Evolutionary conservation across 2,329 filamentous ascomycete genomes (phyloP).

Genomic region (Aureobasidium sp.): DNA sequence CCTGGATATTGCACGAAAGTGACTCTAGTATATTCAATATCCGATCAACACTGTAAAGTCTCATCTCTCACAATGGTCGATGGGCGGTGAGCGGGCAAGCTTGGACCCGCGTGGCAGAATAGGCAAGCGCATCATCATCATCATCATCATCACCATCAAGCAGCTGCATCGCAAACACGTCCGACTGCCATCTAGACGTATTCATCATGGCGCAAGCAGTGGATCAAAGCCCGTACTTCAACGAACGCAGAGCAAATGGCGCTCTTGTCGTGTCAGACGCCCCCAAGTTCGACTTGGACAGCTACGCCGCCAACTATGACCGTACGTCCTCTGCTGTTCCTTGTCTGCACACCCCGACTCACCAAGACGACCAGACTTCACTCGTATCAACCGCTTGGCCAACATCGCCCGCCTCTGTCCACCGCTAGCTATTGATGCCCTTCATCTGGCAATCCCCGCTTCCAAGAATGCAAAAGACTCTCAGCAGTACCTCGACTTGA

Average conservation of each 20-base stretch:
- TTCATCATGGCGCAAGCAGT: conserved; percentile 17
- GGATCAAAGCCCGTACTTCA: conserved; percentile 18
- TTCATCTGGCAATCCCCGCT: conserved; percentile 68
- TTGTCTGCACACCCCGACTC: not conserved
- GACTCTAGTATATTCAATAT: too few relatives aligned
- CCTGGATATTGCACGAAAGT: too few relatives aligned
- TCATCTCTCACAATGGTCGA: too few relatives aligned
- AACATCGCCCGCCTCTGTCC: conserved; percentile 75
- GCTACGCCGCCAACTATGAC: conserved; percentile 82
- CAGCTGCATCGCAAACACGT: not conserved
- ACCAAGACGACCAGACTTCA: conserved; percentile 74
- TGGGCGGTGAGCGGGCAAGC: not conserved
- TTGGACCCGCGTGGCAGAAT: conserved; percentile 8
- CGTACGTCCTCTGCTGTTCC: conserved; percentile 54
- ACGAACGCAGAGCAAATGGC: conserved; percentile 14
- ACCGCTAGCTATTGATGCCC: conserved; percentile 68
- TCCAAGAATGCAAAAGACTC: conserved; percentile 72
- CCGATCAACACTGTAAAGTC: too few relatives aligned
- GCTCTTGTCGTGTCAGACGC: conserved; percentile 17
- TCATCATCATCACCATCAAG: not conserved
- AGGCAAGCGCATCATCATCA: not conserved
- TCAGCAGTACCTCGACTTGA: conserved; percentile 61
- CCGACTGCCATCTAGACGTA: not conserved
- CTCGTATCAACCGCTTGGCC: conserved; percentile 71
- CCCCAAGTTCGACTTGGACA: conserved; percentile 67